Evolutionary conservation across 2,329 filamentous ascomycete genomes (phyloP).

Genomic region (Ophiobolus disseminans): DNA sequence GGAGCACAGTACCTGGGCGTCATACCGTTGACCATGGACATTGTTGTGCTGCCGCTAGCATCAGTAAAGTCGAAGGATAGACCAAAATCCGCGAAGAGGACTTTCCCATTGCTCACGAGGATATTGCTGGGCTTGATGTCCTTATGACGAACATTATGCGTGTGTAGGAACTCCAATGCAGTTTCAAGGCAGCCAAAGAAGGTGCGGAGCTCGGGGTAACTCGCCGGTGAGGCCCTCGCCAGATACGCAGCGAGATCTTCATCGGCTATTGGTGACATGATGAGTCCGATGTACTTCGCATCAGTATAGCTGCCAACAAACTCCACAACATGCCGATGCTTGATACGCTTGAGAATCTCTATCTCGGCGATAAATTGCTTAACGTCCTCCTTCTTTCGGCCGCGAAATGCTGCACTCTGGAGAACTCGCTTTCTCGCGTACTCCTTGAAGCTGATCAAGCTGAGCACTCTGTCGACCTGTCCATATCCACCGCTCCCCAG

Average conservation of each 20-base stretch:
- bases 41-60: constrained; percentile 17
- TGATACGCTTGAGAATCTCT: constrained; percentile 34
- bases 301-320: constrained; percentile 40
- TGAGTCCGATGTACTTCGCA: constrained; percentile 28
- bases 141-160: constrained; percentile 35
- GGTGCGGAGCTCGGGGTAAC: constrained; percentile 3
- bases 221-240: constrained; percentile 7
- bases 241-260: constrained; percentile 26
- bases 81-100: constrained; percentile 40
- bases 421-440: constrained; percentile 39
- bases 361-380: constrained; percentile 35
- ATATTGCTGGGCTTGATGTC: constrained; percentile 45
- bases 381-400: constrained; percentile 15
- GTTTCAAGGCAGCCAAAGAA: constrained; percentile 39
- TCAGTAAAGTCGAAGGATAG: constrained; percentile 21
- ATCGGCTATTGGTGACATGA: constrained; percentile 38
- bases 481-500: background rate
- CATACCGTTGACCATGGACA: constrained; percentile 15
- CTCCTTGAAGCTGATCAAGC: constrained; percentile 24
- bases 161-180: constrained; percentile 7
- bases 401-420: constrained; percentile 16
- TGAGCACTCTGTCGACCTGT: constrained; percentile 33
- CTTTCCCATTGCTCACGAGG: constrained; percentile 24
- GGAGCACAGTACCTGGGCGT: constrained; percentile 27
- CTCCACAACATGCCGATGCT: constrained; percentile 38